These are phyloP conservation scores for Sclerotiophoma versabilis DNA, from an alignment of 2,329 filamentous ascomycete species.

Conservation along the genomic window DNA sequence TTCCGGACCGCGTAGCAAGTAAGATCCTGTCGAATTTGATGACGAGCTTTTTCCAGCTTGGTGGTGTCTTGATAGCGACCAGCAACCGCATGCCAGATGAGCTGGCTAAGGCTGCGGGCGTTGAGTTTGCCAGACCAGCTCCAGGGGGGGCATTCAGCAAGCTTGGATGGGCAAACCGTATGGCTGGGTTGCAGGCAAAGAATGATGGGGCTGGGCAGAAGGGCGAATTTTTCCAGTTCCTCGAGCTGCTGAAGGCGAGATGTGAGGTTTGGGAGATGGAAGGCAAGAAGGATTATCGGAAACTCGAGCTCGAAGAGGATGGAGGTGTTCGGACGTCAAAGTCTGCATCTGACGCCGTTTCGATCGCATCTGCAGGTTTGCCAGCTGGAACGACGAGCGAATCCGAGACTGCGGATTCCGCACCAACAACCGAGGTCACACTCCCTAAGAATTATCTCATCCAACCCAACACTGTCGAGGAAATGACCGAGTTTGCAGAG, in stretches of 20 bases:
- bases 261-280: conserved; percentile 89
- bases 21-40: conserved; percentile 83
- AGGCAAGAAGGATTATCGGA: conserved; percentile 72
- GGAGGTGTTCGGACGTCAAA: neutral
- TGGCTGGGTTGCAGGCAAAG: conserved; percentile 55
- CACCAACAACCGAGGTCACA: conserved; percentile 5
- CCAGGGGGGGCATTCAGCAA: conserved; percentile 35
- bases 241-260: conserved; percentile 76
- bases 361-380: conserved; percentile 6
- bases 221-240: conserved; percentile 77
- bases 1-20: conserved; percentile 77
- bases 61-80: conserved; percentile 79
- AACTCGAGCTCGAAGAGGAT: conserved; percentile 52
- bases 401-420: neutral
- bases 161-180: conserved; percentile 52
- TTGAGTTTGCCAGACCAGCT: conserved; percentile 68
- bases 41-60: conserved; percentile 81
- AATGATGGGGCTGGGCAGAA: conserved; percentile 53
- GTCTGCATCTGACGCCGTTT: neutral
- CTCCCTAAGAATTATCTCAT: conserved; percentile 48
- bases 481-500: conserved; percentile 28
- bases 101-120: conserved; percentile 75
- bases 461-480: conserved; percentile 32
- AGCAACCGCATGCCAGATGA: conserved; percentile 87
- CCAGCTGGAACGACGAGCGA: neutral